phyloP scores from a whole-genome alignment of 2,329 filamentous ascomycete genomes.

The Thermomyces lanuginosus region DNA sequence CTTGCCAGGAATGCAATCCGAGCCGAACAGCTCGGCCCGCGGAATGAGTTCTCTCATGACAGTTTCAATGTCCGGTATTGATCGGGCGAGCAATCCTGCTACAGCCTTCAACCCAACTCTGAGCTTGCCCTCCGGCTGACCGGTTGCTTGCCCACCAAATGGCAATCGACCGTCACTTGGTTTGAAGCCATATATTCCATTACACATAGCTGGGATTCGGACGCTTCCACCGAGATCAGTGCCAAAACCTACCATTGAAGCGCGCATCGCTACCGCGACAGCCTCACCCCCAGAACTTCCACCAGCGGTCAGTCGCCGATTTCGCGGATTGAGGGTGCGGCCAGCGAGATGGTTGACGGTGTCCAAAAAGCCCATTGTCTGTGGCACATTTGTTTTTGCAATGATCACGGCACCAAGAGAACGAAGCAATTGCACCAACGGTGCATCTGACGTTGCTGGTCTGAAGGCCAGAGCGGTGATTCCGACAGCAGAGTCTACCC shows the following conservation, averaged over 20 bases:
- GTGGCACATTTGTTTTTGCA: constrained; percentile 42
- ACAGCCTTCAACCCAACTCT: constrained; percentile 31
- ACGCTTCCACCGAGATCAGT: constrained; percentile 38
- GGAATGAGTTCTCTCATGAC: constrained; percentile 26
- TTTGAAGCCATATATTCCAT: constrained; percentile 32
- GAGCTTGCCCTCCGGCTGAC: constrained; percentile 30
- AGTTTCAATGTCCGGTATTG: constrained; percentile 7
- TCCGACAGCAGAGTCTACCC: constrained; percentile 39
- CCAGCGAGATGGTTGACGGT: constrained; percentile 47
- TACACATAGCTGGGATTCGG: constrained; percentile 28
- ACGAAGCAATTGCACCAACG: constrained; percentile 4
- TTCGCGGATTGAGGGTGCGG: constrained; percentile 47
- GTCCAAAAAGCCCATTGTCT: constrained; percentile 47
- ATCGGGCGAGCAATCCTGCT: constrained; percentile 11
- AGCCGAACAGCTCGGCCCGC: constrained; percentile 33
- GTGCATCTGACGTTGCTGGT: constrained; percentile 29
- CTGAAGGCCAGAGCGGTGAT: constrained; percentile 45
- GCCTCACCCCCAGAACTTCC: constrained; percentile 52
- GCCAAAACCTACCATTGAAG: constrained; percentile 43
- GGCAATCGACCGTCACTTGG: constrained; percentile 28
- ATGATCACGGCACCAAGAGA: constrained; percentile 36
- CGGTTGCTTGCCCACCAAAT: constrained; percentile 37
- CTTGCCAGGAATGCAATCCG: constrained; percentile 18
- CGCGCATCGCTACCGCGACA: constrained; percentile 42
- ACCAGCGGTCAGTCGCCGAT: constrained; percentile 43